Evolutionary conservation across 2,329 filamentous ascomycete genomes (phyloP), one percentile per base, ranked within the genome.

Genomic region (Fusarium pilosicola): DNA sequence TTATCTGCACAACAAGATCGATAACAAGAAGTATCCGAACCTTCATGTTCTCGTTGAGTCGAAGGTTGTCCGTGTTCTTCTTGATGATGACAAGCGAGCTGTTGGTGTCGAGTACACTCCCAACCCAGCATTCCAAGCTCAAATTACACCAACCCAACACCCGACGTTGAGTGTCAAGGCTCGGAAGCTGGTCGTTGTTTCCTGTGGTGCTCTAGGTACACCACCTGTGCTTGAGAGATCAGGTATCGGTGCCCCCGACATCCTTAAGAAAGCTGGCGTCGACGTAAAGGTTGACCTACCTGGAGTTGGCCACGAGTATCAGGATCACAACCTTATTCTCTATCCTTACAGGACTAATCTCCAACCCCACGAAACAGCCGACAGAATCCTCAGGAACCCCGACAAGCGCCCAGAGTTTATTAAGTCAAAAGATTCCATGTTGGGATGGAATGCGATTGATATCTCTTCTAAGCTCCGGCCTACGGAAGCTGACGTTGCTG

Each of bases 161-260:
- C 65, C 66, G 6, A 73, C 68, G 10, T 52, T 71, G 34, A 72
- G 46, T 0, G 57, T 82, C 36, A 77, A 73, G 59, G 81, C 80
- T 1, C 75, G 69, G 12, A 82, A 78, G 46, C 70, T 79, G 0
- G 80, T 82, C 0, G 72, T 82, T 1, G 74, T 81, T 0, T 80
- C 80, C 76, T 86, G 74, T 9, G 89, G 89, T 17, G 85, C 88
- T 0, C 82, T 86, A 11, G 86, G 87, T 5, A 88, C 88, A 0
- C 88, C 89, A 0, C 79, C 81, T 0, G 84, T 92, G 3, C 85
- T 93, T 1, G 89, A 92, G 77, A 83, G 90, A 26, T 92, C 90
- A 1, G 91, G 91, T 13, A 76, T 93, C 4, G 90, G 89, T n/a
- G 83, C 84, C 49, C 80, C 84, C 2, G 81, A 85, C 4, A 74